These are phyloP conservation scores for Hypoxylon lienhwacheense DNA, from an alignment of 495 filamentous ascomycete species.

Conservation along the genomic window DNA sequence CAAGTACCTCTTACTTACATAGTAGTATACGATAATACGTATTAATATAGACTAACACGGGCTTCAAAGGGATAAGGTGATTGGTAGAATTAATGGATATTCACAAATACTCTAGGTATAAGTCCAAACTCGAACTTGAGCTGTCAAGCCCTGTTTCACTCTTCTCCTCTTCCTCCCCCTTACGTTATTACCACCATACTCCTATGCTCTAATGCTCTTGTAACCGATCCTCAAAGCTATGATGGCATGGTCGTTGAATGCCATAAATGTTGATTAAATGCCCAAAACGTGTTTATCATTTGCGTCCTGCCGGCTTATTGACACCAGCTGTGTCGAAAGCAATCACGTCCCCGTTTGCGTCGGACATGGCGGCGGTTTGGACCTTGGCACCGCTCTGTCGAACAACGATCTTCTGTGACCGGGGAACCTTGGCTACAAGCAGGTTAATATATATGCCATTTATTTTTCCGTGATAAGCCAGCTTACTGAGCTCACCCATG, in stretches of 20 bases:
- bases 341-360: constrained; percentile 43
- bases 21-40: not conserved
- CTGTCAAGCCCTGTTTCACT: constrained; percentile 20
- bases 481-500: constrained; percentile 44
- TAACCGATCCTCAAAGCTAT: not conserved
- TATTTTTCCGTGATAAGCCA: not conserved
- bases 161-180: constrained; percentile 10
- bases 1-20: too few relatives aligned
- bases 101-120: constrained; percentile 38
- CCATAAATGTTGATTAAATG: constrained; percentile 8
- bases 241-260: constrained; percentile 16
- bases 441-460: constrained; percentile 1
- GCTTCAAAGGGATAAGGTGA: constrained; percentile 1
- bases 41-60: not conserved
- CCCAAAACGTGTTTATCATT: too few relatives aligned
- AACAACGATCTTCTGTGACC: constrained; percentile 21
- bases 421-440: constrained; percentile 29
- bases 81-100: constrained; percentile 33
- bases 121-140: constrained; percentile 31
- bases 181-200: constrained; percentile 10
- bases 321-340: constrained; percentile 46
- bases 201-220: too few relatives aligned
- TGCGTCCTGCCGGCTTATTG: constrained; percentile 33
- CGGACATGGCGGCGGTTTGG: constrained; percentile 46
- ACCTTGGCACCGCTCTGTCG: constrained; percentile 40